Base-by-base conservation (phyloP, 169 alveolate species). In the Perkinsus marinus region DNA sequence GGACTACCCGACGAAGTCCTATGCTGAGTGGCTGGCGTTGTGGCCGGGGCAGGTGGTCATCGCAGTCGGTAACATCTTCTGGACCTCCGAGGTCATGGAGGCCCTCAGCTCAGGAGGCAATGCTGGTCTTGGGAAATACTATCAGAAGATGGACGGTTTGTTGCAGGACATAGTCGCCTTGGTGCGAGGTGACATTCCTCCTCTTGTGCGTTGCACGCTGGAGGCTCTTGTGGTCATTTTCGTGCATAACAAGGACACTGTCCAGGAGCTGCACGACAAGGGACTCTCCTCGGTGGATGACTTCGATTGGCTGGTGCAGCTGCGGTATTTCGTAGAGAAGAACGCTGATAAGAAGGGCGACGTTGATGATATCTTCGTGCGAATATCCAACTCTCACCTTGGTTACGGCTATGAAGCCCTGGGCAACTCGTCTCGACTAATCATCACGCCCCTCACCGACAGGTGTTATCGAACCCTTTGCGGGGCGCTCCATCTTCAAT, bases 401-500 rank as follows among this genome's bases (percentile, higher is more conserved):
- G 94, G 95, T 94, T 98, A 98, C 93, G 97, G 97, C 39, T 98
- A 97, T 95, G 98, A 98, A 93, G 97, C 97, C 94, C 95, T 98
- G 79, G 99, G 99, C 90, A 98, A 98, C 94, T 98, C 98, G 38
- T 97, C 97, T 68, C 94, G 99, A 91, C 94, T 98, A 93, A 98
- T 98, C 89, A 97, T 98, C 92, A 98, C 99, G n/a, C 99, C 99
- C 26, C 95, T 98, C 90, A 98, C 99, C 39, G 98, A 97, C 95
- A 95, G 99, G 90, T 97, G 97, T 92, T 98, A 98, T 94, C 98
- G 97, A 93, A 98, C 99, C 89, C 98, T 98, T 68, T 96, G 98
- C 22, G 97, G 97, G 91, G 99, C 99, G 30, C 94, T 98, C 43
- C 98, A 97, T 91, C 94, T 98, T 92, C 96, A 95, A 93, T 96